Evolutionary conservation across 208 protist species (phyloP), one percentile per base, ranked within the genome.

Genomic region (Trypanosoma vivax): DNA sequence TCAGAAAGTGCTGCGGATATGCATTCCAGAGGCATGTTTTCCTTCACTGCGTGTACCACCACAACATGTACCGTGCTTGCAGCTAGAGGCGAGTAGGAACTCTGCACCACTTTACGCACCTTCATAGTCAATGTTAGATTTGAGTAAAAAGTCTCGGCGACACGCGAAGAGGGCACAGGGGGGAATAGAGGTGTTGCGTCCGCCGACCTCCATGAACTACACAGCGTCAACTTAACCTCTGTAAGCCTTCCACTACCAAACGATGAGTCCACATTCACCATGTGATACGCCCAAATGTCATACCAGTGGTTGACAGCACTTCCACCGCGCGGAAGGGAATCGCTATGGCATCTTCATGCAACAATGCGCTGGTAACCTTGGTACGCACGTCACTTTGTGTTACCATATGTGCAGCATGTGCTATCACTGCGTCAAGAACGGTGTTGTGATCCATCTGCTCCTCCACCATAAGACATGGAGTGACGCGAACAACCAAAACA

Each of bases 21-120:
- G 31, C 78, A 75, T 41, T 69, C 73, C 49, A 57, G 65, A 18
- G 68, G 66, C 29, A 72, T 37, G 39, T 91, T 91, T 41, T 91
- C 79, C 43, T 70, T 70, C 13, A 80, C 41, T 40, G 79, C 83
- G 50, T 84, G 79, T 19, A 88, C 65, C 19, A 91, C 76, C 45
- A 91, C 58, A 18, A 86, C 23, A 38, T 31, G 35, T 28, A 5
- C 33, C 21, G 16, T 24, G 5, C 16, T 33, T 23, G 28, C 31
- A 27, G 53, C 6, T 14, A 18, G 19, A 31, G 27, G 29, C 25
- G 42, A 28, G 21, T 58, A 50, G 21, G 5, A 45, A 19, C 13
- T 33, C 0, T 19, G 23, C 21, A 65, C 23, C 13, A 46, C 52
- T 14, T 55, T 43, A 41, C 50, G 40, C 21, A 66, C 51, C 18